Evolutionary conservation across 2,329 filamentous ascomycete genomes (phyloP), one percentile per base, ranked within the genome.

Genomic region (Triangularia verruculosa): DNA sequence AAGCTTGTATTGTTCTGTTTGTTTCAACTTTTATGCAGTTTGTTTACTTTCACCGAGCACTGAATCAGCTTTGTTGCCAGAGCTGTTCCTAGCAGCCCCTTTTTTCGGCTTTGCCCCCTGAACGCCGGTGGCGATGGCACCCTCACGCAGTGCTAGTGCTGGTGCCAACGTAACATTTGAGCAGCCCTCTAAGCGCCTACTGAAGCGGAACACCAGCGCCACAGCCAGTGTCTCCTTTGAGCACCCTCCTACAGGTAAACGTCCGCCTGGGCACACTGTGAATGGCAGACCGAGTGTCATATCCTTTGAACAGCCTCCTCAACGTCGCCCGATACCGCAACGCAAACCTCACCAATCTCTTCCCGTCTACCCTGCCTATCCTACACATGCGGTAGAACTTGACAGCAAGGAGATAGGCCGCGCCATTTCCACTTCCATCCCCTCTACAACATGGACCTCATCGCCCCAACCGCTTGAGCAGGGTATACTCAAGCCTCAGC

Each of bases 401-500:
- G 57, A 59, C 24, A 43, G 57, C 34, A 59, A 52, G 24, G 34
- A 39, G 11, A 59, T 59, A 15, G 17, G 27, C 34, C 43, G 57
- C 4, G 51, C 51, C 20, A 20, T 47, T 20, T 47, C 39, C 39
- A 47, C 39, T 9, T 47, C 39, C 7, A 47, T 47, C 39, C 39
- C 39, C 12, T 20, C 39, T 7, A 47, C 39, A 47, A 47, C 39
- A 7, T 47, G 39, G 39, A 47, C 39, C 8, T 47, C n/a, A 6
- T 47, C 39, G 1, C 39, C 39, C 9, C 39, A 47, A 20, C 39
- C n/a, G n/a, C 17, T 47, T 2, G 39, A 47, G n/a, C 39, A 47
- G 20, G 39, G n/a, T 11, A 47, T 4, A 47, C 39, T 47, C 39
- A 6, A 17, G 6, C 39, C 39, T 8, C 39, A 17, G 20, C 32